These are phyloP conservation scores for Lolium multiflorum DNA, from an alignment of 176 grass and related monocot species.

Conservation along the genomic window DNA sequence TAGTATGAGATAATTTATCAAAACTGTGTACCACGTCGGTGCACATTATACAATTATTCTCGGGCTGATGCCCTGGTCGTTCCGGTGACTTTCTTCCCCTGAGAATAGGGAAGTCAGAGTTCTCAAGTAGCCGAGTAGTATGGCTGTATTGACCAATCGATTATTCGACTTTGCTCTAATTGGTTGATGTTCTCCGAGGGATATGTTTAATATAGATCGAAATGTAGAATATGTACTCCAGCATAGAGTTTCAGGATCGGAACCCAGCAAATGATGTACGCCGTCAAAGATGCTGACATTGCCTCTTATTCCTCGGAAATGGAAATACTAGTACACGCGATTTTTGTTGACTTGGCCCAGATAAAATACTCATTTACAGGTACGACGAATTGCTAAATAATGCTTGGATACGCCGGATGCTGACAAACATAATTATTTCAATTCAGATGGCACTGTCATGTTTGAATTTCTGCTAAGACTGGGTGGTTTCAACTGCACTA, in stretches of 20 bases:
- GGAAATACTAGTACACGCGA: too few relatives aligned
- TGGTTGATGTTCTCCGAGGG: not conserved
- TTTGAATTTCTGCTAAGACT: not conserved
- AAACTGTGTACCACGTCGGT: not conserved
- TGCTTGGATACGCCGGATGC: not conserved
- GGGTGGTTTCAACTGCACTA: too few relatives aligned
- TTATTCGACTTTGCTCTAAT: not conserved
- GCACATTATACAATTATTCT: not conserved
- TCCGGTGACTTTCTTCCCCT: not conserved
- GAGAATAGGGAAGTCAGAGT: not conserved
- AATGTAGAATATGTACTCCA: not conserved
- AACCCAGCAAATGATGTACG: not conserved
- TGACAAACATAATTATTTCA: not conserved
- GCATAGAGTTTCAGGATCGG: not conserved
- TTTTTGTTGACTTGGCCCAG: too few relatives aligned
- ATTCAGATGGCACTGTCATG: not conserved
- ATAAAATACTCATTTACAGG: not conserved
- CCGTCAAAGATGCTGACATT: conserved; percentile 18
- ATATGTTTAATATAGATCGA: not conserved
- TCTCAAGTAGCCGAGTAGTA: not conserved
- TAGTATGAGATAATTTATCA: not conserved
- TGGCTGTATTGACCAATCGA: not conserved
- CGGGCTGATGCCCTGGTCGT: not conserved
- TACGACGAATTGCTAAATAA: not conserved
- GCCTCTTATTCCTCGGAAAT: too few relatives aligned